Base-by-base conservation (phyloP, 306 rosid genomes). In the Begonia loranthoides region DNA sequence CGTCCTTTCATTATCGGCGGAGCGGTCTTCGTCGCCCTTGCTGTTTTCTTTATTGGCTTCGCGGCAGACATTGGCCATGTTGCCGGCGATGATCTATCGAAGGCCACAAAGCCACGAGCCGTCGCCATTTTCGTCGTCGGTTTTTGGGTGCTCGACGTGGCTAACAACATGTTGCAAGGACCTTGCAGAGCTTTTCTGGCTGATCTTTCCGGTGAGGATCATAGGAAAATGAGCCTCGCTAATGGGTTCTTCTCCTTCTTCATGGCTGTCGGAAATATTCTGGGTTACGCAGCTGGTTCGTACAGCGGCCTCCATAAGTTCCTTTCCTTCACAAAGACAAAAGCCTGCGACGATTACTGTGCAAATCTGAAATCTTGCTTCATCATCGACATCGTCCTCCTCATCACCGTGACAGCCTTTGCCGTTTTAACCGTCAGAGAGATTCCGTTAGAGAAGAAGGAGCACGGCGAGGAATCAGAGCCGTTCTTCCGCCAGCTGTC, bases 341-440 rank as follows among this genome's bases (percentile, higher is more conserved):
- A 47, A 4, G 93, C 97, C 1, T 89, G 97, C n/a, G 74, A 82
- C 41, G 38, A 48, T 0, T 84, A 89, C 71, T 89, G 97, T 45
- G 95, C 95, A 0, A 84, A 89, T 12, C 65, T 89, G 13, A 89
- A 89, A 14, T 66, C 82, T 40, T 89, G 97, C 52, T 89, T 81
- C 76, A 65, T 89, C 66, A 66, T 89, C 34, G 63, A 87, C 15
- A 84, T 89, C 13, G 58, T 74, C 1, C 59, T 89, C 1, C 72
- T 89, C 0, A 2, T 63, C 0, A 0, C 16, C 0, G 21, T 89
- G 13, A 51, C 93, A 3, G 43, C 64, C 0, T 1, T 54, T 0
- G 95, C 87, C 0, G 4, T 84, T 52, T 17, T 51, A 0, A 6
- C 63, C 19, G 97, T 88, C 19, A 62, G 71, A 14, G 96, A 88